Evolutionary conservation across 1,139 yeast genomes (phyloP), one percentile per base, ranked within the genome.

Genomic region (Scheffersomyces titani): DNA sequence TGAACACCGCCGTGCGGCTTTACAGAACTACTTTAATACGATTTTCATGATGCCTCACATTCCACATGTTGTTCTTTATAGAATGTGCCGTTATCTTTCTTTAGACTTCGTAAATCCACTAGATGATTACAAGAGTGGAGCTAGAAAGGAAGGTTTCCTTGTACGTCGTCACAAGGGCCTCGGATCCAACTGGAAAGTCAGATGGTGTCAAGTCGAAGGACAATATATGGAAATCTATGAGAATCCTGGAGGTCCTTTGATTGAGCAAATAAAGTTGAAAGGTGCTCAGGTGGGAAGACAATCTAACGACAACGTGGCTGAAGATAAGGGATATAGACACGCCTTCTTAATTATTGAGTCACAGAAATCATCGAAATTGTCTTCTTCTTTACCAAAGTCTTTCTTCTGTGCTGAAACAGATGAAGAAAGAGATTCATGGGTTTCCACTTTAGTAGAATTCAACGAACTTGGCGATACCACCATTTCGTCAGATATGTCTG

Each of bases 361-460:
- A 6, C 83, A 81, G 59, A 86, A 84, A 63, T 70, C 76, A 52
- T 79, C 85, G 30, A 82, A 84, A 52, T 72, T 83, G n/a, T 80
- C 88, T 1, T 75, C 81, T 20, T 76, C 85, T 1, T 70, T 68
- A 46, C 82, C 85, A 1, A 87, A 86, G 58, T 92, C 90, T 69
- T 83, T 87, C 54, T 81, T 92, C 59, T 92, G 97, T 72, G 92
- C 97, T 2, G 97, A 92, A 69, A 85, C 89, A 1, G 91, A 89
- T 54, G 80, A 77, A 44, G 97, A 92, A 65, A 83, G 97, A 55
- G 96, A 90, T 63, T 80, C 80, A 5, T 90, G 97, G 97, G 84
- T 89, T 30, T 78, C 84, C 20, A 80, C 84, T 1, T 73, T 89
- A 61, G 77, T 87, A 49, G 87, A 83, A 58, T 77, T 77, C 59